Evolutionary conservation across 1,284 basidiomycete genomes (phyloP).

Genomic region (Heterobasidion parviporum): DNA sequence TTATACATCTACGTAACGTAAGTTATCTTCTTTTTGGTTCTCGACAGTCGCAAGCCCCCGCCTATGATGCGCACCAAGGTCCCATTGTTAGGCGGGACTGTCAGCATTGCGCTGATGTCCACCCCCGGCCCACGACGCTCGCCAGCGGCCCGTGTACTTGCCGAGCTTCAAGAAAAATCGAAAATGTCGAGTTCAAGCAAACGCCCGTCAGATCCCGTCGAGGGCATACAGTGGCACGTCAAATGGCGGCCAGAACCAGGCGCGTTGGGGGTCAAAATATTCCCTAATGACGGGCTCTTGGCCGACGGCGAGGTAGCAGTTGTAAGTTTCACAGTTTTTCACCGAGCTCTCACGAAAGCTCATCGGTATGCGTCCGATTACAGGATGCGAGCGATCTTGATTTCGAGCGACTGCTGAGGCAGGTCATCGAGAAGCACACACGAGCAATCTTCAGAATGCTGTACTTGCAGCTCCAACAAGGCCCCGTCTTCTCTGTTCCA

Average conservation of each 20-base stretch:
- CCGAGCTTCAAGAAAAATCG: constrained; percentile 52
- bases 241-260: constrained; percentile 60
- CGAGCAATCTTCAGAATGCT: constrained; percentile 49
- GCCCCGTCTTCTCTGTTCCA: constrained; percentile 50
- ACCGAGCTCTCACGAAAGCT: not conserved
- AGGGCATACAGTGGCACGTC: constrained; percentile 47
- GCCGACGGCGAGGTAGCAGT: constrained; percentile 36
- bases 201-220: constrained; percentile 63
- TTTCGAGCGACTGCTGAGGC: constrained; percentile 55
- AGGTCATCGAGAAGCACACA: constrained; percentile 53
- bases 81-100: constrained; percentile 48
- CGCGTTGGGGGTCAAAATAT: constrained; percentile 47
- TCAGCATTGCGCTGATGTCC: constrained; percentile 39
- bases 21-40: not conserved
- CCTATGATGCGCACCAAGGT: constrained; percentile 30
- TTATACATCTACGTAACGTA: not conserved
- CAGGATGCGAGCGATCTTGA: constrained; percentile 64
- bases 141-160: constrained; percentile 44
- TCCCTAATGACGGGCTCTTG: constrained; percentile 32
- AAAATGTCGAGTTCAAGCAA: constrained; percentile 35
- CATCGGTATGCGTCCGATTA: not conserved
- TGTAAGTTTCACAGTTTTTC: constrained; percentile 19
- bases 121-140: constrained; percentile 35
- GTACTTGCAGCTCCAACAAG: constrained; percentile 42
- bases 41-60: constrained; percentile 38